Percentiles rank a stretch among this genome's conserved stretches.
These are phyloP conservation scores for Acanthamoeba sp. DNA, from an alignment of 208 protist genomes.

Conservation along the genomic window DNA sequence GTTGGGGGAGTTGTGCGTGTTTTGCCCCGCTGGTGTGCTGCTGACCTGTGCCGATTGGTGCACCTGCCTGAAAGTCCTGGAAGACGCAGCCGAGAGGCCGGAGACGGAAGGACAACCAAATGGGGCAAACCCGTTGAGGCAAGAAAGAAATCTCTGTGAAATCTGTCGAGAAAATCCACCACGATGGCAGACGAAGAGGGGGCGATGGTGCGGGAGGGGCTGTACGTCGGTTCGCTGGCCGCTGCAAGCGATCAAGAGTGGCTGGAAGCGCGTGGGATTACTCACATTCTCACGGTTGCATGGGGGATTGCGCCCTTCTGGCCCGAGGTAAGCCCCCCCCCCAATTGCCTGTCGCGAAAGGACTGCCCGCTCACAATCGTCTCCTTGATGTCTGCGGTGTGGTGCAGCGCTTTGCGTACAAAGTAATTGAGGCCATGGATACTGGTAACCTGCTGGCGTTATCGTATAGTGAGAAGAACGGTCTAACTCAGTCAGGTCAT, in stretches of 20 bases:
- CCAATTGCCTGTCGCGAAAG: not conserved
- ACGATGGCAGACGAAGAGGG: not conserved
- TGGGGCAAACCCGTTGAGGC: not conserved
- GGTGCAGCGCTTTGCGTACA: not conserved
- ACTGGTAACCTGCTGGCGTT: not conserved
- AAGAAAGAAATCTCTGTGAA: no score
- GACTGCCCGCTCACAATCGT: not conserved
- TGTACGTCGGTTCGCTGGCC: not conserved
- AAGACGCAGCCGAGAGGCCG: not conserved
- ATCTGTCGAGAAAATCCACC: no score
- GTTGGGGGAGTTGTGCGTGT: not conserved
- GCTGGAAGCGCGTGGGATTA: not conserved
- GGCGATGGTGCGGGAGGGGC: not conserved
- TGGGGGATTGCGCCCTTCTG: slow-evolving; percentile 1
- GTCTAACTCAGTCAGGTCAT: no score
- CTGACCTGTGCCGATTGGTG: not conserved
- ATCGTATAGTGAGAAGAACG: not conserved
- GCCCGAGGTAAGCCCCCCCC: not conserved
- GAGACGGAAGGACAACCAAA: not conserved
- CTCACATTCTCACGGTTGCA: not conserved
- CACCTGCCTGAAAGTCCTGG: not conserved
- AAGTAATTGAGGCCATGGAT: not conserved
- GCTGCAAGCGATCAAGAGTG: not conserved
- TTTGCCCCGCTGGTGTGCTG: not conserved
- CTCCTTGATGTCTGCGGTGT: no score